These are phyloP conservation scores for Fallopia convolvulus DNA, from an alignment of 148 eudicot species.

Conservation along the genomic window DNA sequence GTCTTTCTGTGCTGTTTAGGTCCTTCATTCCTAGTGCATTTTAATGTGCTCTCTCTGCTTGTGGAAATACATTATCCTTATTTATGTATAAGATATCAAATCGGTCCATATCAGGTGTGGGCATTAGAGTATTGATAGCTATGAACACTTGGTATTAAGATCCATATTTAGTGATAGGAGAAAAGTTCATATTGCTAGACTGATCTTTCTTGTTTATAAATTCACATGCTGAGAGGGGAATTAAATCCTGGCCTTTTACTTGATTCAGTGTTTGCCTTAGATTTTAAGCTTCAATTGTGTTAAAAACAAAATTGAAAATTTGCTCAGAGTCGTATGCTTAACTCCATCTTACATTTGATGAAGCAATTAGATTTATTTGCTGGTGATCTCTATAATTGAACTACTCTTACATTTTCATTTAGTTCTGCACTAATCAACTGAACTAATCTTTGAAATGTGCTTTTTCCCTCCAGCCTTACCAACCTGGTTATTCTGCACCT, in stretches of 20 bases:
- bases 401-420: neutral
- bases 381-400: neutral
- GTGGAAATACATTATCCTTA: neutral
- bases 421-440: neutral
- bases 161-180: too few relatives aligned
- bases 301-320: neutral
- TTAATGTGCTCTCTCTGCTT: neutral
- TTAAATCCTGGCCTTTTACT: neutral
- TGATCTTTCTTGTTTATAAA: too few relatives aligned
- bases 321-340: neutral
- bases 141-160: neutral
- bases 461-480: slow-evolving; percentile 43
- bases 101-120: too few relatives aligned
- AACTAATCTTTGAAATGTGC: neutral
- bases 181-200: too few relatives aligned
- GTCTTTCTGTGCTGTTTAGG: neutral
- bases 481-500: slow-evolving; percentile 78
- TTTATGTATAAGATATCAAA: neutral
- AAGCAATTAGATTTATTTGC: neutral
- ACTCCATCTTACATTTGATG: neutral
- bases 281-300: neutral
- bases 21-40: neutral
- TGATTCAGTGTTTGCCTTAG: neutral
- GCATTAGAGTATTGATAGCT: neutral
- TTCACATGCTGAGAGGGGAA: neutral